phyloP scores from a whole-genome alignment of 176 grass and related monocot species.

The Eleusine coracana region DNA sequence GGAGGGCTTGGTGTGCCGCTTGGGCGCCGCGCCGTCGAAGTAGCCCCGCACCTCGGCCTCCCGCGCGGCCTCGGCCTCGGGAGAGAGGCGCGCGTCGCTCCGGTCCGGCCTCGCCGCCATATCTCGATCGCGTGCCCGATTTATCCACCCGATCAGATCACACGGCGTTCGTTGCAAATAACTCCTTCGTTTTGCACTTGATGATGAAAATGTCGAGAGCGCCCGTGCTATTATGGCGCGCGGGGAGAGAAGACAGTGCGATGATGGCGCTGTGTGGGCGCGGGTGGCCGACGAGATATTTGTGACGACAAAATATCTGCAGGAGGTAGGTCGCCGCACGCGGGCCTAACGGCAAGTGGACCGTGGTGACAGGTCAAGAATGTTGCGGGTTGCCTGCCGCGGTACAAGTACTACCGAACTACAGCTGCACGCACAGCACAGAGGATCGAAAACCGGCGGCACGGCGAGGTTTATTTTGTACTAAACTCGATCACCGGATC shows the following conservation, averaged over 20 bases:
- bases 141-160: neutral
- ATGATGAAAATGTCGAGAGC: neutral
- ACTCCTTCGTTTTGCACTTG: neutral
- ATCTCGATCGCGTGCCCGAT: neutral
- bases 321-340: slow-evolving; percentile 1
- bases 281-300: slow-evolving; percentile 28
- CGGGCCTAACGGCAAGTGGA: neutral
- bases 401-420: too few species aligned
- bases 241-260: neutral
- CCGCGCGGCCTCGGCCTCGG: slow-evolving; percentile 55
- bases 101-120: slow-evolving; percentile 67
- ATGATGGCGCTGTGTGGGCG: slow-evolving; percentile 1
- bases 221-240: slow-evolving; percentile 43
- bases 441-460: too few species aligned
- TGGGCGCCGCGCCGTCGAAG: slow-evolving; percentile 66
- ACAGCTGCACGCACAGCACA: too few species aligned
- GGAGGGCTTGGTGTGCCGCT: slow-evolving; percentile 86
- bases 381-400: neutral
- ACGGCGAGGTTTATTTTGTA: too few species aligned
- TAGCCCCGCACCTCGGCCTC: slow-evolving; percentile 64
- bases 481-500: too few species aligned
- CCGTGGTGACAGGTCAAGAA: neutral
- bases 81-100: slow-evolving; percentile 66
- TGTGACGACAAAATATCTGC: slow-evolving; percentile 37
- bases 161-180: neutral